Base-by-base conservation (phyloP, 2,329 filamentous ascomycete genomes). In the Magnaporthiopsis rhizophila region DNA sequence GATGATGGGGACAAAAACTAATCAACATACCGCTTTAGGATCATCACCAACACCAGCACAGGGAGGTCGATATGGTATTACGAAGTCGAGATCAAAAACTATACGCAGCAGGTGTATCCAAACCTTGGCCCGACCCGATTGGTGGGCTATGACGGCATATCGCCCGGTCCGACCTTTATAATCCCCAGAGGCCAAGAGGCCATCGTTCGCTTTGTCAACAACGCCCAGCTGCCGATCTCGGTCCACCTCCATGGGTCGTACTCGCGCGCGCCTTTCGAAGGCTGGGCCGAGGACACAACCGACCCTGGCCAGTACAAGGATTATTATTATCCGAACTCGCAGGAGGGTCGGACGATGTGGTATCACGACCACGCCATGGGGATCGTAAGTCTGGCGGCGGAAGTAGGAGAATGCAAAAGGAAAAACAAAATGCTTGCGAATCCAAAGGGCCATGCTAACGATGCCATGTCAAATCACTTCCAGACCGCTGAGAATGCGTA, bases 311-410 rank as follows among this genome's bases (percentile, higher is more conserved):
- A 86, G 68, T 85, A 80, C 72, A 86, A 87, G 71, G 85, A 86
- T 66, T 86, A 87, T 71, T 87, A 86, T 71, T 87, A 85, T 67
- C 83, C 84, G 13, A 87, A 86, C 69, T 73, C 71, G 21, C 80
- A 86, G 69, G 77, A 76, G 57, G 81, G 78, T 1, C 77, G 84
- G 50, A 77, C 81, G 0, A 75, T 86, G 34, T 87, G 84, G 84
- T 86, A 86, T 67, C 83, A 86, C 68, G 81, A 80, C 66, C 75
- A 77, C 64, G 75, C 76, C n/a, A 70, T 77, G 61, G 70, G 73
- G 34, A 71, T 73, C 30, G 74, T 73, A 59, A 69, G 72, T 30
- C 0, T 12, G 3, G 38, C 30, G 30, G 30, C 30, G 5, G 34
- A 53, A 53, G 21, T 1, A 53, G n/a, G 18, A 53, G 9, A 53